Percentiles rank a stretch among this genome's conserved stretches.
Conservation (phyloP, 257 asterid genomes). For the Nicotiana benthamiana region DNA sequence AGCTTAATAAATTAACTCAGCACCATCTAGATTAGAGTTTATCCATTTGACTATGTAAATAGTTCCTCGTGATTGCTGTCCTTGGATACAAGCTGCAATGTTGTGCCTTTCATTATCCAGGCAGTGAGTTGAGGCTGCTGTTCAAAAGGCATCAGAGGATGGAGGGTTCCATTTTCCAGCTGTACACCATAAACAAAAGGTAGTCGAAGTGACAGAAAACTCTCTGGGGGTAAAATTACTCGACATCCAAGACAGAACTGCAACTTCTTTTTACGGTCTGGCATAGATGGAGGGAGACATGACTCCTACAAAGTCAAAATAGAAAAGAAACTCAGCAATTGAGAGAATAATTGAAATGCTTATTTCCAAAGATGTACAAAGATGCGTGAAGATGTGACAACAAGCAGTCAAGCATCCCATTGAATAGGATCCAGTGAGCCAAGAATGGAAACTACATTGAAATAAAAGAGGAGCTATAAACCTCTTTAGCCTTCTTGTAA, state of each 20-base stretch:
- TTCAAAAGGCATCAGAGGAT: conserved; percentile 64
- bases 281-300: conserved; percentile 64
- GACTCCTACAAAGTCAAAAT: conserved; percentile 44
- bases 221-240: conserved; percentile 86
- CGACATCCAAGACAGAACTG: conserved; percentile 78
- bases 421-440: background rate
- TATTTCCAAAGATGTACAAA: background rate
- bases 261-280: conserved; percentile 60
- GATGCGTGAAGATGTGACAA: background rate
- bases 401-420: background rate
- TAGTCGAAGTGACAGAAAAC: conserved; percentile 85
- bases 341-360: background rate
- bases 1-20: background rate
- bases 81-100: conserved; percentile 52
- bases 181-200: conserved; percentile 81
- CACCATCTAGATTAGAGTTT: conserved; percentile 10
- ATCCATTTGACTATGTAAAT: conserved; percentile 22
- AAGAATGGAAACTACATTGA: background rate
- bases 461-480: background rate
- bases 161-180: conserved; percentile 64
- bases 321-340: conserved; percentile 2
- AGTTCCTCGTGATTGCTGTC: conserved; percentile 39
- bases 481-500: background rate
- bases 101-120: conserved; percentile 56
- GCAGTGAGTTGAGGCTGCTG: conserved; percentile 86